These are phyloP conservation scores for Verticillium nonalfalfae DNA, from an alignment of 2,329 filamentous ascomycete genomes.

Conservation along the genomic window DNA sequence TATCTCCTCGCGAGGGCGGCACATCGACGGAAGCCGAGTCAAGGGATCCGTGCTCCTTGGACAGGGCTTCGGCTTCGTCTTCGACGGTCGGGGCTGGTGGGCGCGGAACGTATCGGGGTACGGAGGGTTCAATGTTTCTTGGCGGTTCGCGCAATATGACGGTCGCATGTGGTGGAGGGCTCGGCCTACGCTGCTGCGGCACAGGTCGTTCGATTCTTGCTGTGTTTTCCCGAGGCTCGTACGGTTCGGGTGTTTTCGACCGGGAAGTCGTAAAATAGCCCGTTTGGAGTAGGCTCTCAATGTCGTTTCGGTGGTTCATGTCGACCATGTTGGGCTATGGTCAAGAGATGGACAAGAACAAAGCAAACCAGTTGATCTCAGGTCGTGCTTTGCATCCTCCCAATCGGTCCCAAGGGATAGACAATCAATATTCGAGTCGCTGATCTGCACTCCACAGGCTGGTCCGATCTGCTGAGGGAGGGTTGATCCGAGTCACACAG, in stretches of 20 bases:
- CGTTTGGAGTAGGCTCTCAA: slow-evolving; percentile 39
- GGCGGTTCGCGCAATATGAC: slow-evolving; percentile 15
- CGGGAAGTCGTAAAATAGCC: slow-evolving; percentile 45
- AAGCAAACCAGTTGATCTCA: neutral
- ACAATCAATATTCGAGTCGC: neutral
- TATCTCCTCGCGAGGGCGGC: slow-evolving; percentile 52
- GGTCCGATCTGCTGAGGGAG: neutral
- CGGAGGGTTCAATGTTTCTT: neutral
- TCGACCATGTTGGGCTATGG: slow-evolving; percentile 12
- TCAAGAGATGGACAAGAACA: neutral
- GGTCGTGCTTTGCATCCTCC: neutral
- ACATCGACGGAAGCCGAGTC: slow-evolving; percentile 39
- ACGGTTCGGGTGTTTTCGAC: slow-evolving; percentile 28
- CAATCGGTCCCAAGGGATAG: neutral
- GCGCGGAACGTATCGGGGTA: neutral
- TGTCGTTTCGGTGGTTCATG: slow-evolving; percentile 37
- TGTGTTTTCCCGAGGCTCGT: slow-evolving; percentile 11
- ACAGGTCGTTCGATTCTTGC: neutral
- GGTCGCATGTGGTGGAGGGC: neutral
- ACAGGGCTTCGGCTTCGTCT: slow-evolving; percentile 58
- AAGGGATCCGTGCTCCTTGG: slow-evolving; percentile 47
- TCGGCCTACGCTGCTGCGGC: neutral
- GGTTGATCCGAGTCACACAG: neutral
- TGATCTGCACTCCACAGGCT: neutral
- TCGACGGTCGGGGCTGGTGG: slow-evolving; percentile 63